A percentile compares a stretch with the other conserved stretches of the same genome.
Evolutionary conservation across 1,284 basidiomycete genomes (phyloP).

Genomic region (Tremellales sp.): DNA sequence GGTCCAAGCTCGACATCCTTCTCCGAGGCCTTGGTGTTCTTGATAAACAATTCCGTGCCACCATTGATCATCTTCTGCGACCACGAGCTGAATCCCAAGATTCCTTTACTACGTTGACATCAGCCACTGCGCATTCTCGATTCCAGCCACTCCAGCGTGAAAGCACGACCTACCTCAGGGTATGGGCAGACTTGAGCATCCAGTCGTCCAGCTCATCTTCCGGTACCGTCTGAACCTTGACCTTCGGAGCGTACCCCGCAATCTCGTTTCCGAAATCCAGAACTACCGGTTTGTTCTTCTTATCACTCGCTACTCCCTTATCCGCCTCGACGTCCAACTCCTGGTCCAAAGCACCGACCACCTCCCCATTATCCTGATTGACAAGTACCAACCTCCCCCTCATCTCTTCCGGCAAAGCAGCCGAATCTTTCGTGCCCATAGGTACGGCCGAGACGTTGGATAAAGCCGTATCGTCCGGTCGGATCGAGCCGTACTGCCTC

Average conservation of each 20-base stretch:
- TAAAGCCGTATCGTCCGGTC: constrained; percentile 26
- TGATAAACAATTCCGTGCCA: constrained; percentile 63
- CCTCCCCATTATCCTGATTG: constrained; percentile 67
- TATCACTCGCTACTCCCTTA: constrained; percentile 50
- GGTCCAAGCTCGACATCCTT: constrained; percentile 61
- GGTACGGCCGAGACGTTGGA: constrained; percentile 8
- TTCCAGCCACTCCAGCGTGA: neutral
- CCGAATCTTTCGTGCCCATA: neutral
- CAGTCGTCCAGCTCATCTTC: constrained; percentile 63
- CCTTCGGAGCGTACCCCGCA: constrained; percentile 44
- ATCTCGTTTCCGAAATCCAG: constrained; percentile 62
- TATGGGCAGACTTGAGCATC: constrained; percentile 64
- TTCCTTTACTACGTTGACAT: constrained; percentile 56
- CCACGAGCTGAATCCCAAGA: constrained; percentile 63
- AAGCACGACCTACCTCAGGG: constrained; percentile 56
- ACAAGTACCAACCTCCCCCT: constrained; percentile 67
- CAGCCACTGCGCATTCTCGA: neutral
- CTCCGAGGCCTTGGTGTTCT: constrained; percentile 55
- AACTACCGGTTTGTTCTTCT: constrained; percentile 62
- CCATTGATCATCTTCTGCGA: constrained; percentile 60
- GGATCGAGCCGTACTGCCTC: constrained; percentile 58
- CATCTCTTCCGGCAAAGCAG: constrained; percentile 49
- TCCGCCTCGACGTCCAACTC: constrained; percentile 60
- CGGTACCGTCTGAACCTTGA: constrained; percentile 56
- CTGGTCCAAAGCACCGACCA: constrained; percentile 67